Conservation (phyloP, 2,329 filamentous ascomycete species). For the Scedosporium apiospermum region DNA sequence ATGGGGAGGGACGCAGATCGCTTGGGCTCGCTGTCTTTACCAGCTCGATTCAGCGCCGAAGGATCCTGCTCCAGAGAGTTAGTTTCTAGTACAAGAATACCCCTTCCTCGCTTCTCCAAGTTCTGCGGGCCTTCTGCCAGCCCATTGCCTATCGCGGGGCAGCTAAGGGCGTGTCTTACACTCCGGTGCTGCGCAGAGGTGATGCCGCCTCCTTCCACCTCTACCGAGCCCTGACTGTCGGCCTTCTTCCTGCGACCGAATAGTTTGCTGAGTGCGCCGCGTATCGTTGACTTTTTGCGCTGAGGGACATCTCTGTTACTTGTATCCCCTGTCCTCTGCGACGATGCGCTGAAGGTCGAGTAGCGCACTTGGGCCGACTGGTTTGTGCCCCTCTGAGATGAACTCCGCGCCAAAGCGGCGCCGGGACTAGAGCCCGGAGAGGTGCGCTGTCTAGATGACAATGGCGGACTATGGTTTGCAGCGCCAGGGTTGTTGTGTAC, state of each 20-base stretch:
- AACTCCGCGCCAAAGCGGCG: constrained; percentile 13
- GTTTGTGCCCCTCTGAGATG: constrained; percentile 23
- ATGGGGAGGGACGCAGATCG: constrained; percentile 50
- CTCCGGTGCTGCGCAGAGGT: constrained; percentile 4
- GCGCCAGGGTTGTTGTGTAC: background rate
- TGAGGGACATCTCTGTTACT: constrained; percentile 24
- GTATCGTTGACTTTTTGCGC: constrained; percentile 49
- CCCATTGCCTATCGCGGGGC: background rate
- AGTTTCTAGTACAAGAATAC: background rate
- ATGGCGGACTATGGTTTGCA: constrained; percentile 8
- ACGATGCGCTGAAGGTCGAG: constrained; percentile 36
- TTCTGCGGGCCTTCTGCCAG: background rate
- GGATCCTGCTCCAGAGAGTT: background rate
- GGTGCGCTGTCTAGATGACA: constrained; percentile 9
- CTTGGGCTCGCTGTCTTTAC: constrained; percentile 28
- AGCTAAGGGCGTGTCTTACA: constrained; percentile 1
- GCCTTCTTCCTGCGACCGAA: constrained; percentile 49
- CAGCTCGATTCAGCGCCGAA: constrained; percentile 1
- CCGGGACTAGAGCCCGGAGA: background rate
- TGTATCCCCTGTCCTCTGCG: constrained; percentile 22
- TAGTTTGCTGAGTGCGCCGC: constrained; percentile 44
- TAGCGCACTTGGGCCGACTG: constrained; percentile 26
- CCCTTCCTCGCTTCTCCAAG: background rate
- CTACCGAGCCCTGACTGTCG: constrained; percentile 20
- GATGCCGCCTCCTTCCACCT: constrained; percentile 11